Conservation (phyloP, 352 stramenopile genomes). For the Globisporangium canariense region DNA sequence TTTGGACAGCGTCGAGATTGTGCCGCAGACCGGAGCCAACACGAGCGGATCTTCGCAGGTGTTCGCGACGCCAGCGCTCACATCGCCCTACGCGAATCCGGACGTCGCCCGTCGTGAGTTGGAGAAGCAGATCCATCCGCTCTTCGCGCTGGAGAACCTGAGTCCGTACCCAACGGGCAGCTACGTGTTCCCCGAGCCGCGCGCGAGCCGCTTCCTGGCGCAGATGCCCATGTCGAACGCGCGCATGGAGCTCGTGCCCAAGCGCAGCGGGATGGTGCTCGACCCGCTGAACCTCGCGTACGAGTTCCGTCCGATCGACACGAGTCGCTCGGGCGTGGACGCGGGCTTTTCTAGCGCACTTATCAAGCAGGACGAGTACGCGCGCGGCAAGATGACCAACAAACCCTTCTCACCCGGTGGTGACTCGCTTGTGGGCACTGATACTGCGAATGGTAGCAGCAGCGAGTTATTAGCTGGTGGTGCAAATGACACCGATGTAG, state of each 20-base stretch:
- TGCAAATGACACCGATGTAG: conserved; percentile 2
- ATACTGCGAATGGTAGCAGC: background rate
- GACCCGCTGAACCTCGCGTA: conserved; percentile 55
- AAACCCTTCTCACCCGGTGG: conserved; percentile 67
- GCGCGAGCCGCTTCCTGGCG: conserved; percentile 57
- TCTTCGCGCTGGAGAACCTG: conserved; percentile 45
- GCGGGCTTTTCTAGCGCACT: conserved; percentile 62
- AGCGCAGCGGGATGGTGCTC: conserved; percentile 41
- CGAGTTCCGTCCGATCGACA: conserved; percentile 48
- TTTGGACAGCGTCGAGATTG: conserved; percentile 43
- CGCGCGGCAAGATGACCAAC: conserved; percentile 75
- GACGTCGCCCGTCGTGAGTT: conserved; percentile 25
- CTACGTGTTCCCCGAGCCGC: conserved; percentile 15
- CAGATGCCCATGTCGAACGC: conserved; percentile 66
- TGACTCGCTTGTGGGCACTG: conserved; percentile 44
- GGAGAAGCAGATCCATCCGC: conserved; percentile 23
- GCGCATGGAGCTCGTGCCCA: conserved; percentile 51
- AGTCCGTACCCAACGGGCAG: conserved; percentile 26
- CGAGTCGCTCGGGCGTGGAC: conserved; percentile 26
- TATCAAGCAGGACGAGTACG: conserved; percentile 79
- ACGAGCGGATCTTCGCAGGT: conserved; percentile 10
- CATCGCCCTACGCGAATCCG: conserved; percentile 30
- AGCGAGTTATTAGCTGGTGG: background rate
- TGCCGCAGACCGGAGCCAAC: conserved; percentile 17
- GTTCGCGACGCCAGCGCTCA: conserved; percentile 44